Percentiles rank a stretch among this genome's conserved stretches.
Conservation (phyloP, 2,329 filamentous ascomycete genomes). For the Xylariaceae sp. region DNA sequence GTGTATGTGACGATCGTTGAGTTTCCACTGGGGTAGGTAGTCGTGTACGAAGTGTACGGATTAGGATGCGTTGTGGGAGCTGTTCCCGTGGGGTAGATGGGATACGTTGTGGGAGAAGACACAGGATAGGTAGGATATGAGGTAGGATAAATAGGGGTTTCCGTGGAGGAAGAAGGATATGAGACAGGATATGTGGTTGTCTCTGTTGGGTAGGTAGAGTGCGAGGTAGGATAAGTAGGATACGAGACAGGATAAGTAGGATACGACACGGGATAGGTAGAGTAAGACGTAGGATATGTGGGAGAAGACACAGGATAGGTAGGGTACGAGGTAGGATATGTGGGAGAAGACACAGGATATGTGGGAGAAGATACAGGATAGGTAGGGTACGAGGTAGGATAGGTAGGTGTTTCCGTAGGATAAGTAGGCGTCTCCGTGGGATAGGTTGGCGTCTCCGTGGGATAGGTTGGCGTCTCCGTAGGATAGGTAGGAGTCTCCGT, state of each 20-base stretch:
- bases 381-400: background rate
- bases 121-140: conserved; percentile 52
- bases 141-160: conserved; percentile 44
- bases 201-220: background rate
- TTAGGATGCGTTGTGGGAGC: too few species aligned
- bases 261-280: conserved; percentile 13
- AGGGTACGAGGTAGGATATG: conserved; percentile 10
- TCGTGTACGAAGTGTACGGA: background rate
- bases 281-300: background rate
- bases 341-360: conserved; percentile 6
- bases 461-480: background rate
- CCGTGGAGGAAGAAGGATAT: conserved; percentile 6
- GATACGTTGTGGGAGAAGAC: conserved; percentile 30
- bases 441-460: background rate
- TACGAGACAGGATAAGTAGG: conserved; percentile 11
- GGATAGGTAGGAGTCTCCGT: background rate
- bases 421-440: conserved; percentile 36
- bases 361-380: background rate
- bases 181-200: background rate
- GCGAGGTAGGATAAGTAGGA: background rate
- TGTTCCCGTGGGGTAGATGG: background rate
- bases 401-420: conserved; percentile 36
- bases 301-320: conserved; percentile 7
- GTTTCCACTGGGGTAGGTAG: conserved; percentile 4
- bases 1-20: conserved; percentile 13